Percentiles rank a stretch among this genome's conserved stretches.
Evolutionary conservation across 495 filamentous ascomycete species (phyloP).

Genomic region (Cairneyella variabilis): DNA sequence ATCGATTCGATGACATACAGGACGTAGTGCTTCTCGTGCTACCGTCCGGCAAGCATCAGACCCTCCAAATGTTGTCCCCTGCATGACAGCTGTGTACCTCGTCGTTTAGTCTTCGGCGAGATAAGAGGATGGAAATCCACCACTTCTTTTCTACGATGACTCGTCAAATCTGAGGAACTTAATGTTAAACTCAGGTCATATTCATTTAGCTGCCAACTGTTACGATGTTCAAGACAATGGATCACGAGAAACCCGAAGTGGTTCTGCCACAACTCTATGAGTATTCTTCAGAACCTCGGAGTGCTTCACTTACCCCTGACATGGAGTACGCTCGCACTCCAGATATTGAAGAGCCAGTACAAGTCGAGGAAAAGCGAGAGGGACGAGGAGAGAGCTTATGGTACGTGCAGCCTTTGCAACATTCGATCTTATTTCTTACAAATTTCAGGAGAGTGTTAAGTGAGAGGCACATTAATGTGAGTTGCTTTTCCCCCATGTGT

Average conservation of each 20-base stretch:
- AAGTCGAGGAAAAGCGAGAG: constrained; percentile 27
- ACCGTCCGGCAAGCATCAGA: constrained; percentile 1
- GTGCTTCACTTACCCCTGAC: constrained; percentile 3
- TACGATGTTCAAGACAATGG: constrained; percentile 17
- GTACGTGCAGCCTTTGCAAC: constrained; percentile 13
- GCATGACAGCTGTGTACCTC: constrained; percentile 10
- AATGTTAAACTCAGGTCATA: too few species aligned
- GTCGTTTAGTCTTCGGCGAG: background rate
- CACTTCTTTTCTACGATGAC: too few species aligned
- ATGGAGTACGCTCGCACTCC: constrained; percentile 6
- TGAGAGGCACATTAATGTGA: constrained; percentile 36
- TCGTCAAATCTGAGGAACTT: too few species aligned
- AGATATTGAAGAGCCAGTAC: constrained; percentile 26
- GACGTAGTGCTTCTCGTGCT: background rate
- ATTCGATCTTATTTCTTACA: background rate
- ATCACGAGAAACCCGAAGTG: constrained; percentile 33
- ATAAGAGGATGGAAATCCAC: constrained; percentile 5
- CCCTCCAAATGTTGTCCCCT: constrained; percentile 11
- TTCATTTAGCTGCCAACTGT: too few species aligned
- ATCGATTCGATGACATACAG: constrained; percentile 8
- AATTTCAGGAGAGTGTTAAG: constrained; percentile 34
- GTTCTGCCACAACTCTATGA: constrained; percentile 26
- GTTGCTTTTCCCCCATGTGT: too few species aligned
- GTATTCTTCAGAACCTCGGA: background rate
- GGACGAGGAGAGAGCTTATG: constrained; percentile 31